Base-by-base conservation (phyloP, 768 basidiomycete species). In the Mycena pura region DNA sequence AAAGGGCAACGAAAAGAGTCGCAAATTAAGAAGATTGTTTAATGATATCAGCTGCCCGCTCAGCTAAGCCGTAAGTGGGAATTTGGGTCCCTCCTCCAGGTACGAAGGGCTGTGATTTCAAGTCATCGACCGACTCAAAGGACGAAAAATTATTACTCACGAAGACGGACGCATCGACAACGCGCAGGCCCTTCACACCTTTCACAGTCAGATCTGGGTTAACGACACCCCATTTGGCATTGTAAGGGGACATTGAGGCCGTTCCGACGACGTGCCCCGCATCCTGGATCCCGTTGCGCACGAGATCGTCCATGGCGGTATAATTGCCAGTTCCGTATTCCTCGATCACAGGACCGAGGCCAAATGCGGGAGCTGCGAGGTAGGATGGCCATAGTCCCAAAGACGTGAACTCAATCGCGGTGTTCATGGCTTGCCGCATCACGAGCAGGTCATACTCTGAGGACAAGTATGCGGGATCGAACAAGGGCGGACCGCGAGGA, bases 391-490 rank as follows among this genome's bases (percentile, higher is more conserved):
- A 79, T 1, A 74, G 47, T 1, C 66, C 19, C 0, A 73, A 73
- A 1, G 59, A 24, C 2, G 67, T 48, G 58, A 77, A 77, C 3
- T 64, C 66, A 36, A 65, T 62, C 1, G 60, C 64, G 8, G 68
- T 56, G 36, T 65, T 65, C 46, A 76, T 62, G 11, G 62, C 57
- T 46, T 72, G 69, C 6, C 71, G 62, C 58, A 76, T 50, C 0
- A 68, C 68, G 34, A 69, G 62, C 8, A 74, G 69, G 56, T 78
- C 79, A 40, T 75, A 74, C 2, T 54, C 41, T 10, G 72, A 72
- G 29, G 57, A 68, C 22, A 82, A 72, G 69, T 81, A 80, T 44
- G 77, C 77, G 3, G 84, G 82, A 64, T 88, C 77, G 68, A 88
- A 84, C 29, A 74, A 50, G 0, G 86, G 85, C 25, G 71, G 38